phyloP scores from a whole-genome alignment of 805 yeast species.

The Cyberlindnera samutprakarnensis region DNA sequence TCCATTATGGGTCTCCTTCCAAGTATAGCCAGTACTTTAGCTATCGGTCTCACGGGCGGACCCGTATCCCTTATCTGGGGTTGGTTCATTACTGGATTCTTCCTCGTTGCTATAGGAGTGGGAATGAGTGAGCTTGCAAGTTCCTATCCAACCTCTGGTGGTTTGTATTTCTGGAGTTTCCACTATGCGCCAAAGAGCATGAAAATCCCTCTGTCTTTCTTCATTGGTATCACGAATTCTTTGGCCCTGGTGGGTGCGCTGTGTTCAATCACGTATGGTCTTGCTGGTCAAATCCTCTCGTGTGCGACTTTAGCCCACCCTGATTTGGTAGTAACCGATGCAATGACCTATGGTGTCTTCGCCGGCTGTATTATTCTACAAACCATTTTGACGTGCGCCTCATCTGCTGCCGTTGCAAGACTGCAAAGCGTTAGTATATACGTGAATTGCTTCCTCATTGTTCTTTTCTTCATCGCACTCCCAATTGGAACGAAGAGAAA shows the following conservation, averaged over 20 bases:
- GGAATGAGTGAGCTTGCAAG: conserved; percentile 61
- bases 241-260: conserved; percentile 58
- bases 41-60: conserved; percentile 42
- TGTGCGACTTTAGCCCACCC: too few relatives aligned
- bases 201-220: conserved; percentile 47
- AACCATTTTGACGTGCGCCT: conserved; percentile 39
- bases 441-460: conserved; percentile 42
- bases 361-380: conserved; percentile 47
- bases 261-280: conserved; percentile 66
- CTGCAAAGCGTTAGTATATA: conserved; percentile 49
- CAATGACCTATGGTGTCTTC: conserved; percentile 50
- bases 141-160: conserved; percentile 70
- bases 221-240: conserved; percentile 62
- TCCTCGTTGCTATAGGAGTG: conserved; percentile 50
- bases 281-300: conserved; percentile 54
- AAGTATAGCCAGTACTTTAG: conserved; percentile 46
- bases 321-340: conserved; percentile 43
- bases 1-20: conserved; percentile 60
- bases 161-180: conserved; percentile 61
- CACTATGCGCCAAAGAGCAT: conserved; percentile 50
- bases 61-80: conserved; percentile 61
- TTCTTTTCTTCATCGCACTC: conserved; percentile 46
- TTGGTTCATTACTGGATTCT: conserved; percentile 53
- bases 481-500: conserved; percentile 43
- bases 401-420: conserved; percentile 45